Conservation (phyloP, 495 filamentous ascomycete species). For the Penicillium alfredii region DNA sequence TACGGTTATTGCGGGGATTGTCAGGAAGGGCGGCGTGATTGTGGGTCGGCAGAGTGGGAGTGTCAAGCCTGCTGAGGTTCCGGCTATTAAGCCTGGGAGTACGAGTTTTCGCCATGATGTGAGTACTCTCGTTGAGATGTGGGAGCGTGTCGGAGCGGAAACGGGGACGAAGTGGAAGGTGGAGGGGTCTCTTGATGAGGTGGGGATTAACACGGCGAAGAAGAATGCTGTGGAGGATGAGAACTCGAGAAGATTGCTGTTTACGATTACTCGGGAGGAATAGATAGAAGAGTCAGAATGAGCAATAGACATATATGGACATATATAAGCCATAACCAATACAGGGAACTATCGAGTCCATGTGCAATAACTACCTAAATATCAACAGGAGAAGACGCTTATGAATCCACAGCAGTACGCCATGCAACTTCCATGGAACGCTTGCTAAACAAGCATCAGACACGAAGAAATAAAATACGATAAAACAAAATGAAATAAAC, state of each 20-base stretch:
- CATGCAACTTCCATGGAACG: too few species aligned
- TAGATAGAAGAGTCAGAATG: too few species aligned
- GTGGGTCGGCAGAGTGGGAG: conserved; percentile 8
- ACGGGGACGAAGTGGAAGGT: conserved; percentile 15
- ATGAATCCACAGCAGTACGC: too few species aligned
- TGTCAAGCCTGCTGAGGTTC: conserved; percentile 3
- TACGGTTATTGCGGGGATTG: conserved; percentile 2
- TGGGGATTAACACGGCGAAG: conserved; percentile 1
- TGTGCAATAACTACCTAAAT: too few species aligned
- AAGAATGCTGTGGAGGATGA: conserved; percentile 11
- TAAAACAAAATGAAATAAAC: neutral
- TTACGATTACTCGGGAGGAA: conserved; percentile 4
- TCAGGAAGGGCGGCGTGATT: conserved; percentile 9
- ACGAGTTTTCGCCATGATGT: conserved; percentile 14
- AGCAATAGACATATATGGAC: too few species aligned
- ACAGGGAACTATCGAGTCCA: too few species aligned
- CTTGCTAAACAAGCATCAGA: too few species aligned
- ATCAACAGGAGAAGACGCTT: too few species aligned
- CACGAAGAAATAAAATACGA: too few species aligned
- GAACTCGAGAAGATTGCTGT: conserved; percentile 8
- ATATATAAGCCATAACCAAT: too few species aligned
- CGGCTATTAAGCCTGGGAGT: conserved; percentile 9
- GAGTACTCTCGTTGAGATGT: conserved; percentile 9
- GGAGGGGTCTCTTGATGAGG: conserved; percentile 8
- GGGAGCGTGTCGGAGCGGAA: conserved; percentile 12